Percentiles rank a stretch among this genome's conserved stretches.
These are phyloP conservation scores for Suillus subluteus DNA, from an alignment of 768 basidiomycete genomes.

Conservation along the genomic window DNA sequence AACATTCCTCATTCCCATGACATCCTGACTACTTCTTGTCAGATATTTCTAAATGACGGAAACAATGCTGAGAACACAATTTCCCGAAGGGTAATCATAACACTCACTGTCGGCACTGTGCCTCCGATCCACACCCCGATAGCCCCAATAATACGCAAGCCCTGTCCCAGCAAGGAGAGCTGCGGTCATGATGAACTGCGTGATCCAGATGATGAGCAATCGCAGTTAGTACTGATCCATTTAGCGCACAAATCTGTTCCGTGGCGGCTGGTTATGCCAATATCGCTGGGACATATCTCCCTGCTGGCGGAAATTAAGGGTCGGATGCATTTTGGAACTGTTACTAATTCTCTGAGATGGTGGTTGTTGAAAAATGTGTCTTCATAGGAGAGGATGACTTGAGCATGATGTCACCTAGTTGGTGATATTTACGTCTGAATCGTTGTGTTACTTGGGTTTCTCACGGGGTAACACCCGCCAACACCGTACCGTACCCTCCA, in stretches of 20 bases:
- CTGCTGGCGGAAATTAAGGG: constrained; percentile 24
- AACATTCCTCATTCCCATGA: neutral
- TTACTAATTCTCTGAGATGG: constrained; percentile 8
- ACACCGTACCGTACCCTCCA: too few relatives aligned
- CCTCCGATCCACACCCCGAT: constrained; percentile 37
- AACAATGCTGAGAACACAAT: neutral
- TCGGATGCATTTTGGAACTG: constrained; percentile 27
- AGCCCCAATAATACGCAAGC: constrained; percentile 41
- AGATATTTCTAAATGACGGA: neutral
- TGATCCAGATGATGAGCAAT: constrained; percentile 1
- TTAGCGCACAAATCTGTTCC: constrained; percentile 35
- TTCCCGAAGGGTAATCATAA: neutral
- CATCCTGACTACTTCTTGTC: neutral
- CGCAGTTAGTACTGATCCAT: neutral
- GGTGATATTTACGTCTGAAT: constrained; percentile 11
- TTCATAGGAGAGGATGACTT: constrained; percentile 26
- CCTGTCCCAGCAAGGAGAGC: constrained; percentile 33
- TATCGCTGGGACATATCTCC: constrained; percentile 31
- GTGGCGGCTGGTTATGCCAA: constrained; percentile 37
- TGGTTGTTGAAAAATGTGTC: constrained; percentile 2
- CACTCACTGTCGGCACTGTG: constrained; percentile 28
- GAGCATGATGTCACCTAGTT: constrained; percentile 33
- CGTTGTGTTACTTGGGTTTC: neutral
- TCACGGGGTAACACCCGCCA: too few relatives aligned
- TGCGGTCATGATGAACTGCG: constrained; percentile 33